Conservation (phyloP, 495 filamentous ascomycete species). For the Hyaloscypha finlandica region DNA sequence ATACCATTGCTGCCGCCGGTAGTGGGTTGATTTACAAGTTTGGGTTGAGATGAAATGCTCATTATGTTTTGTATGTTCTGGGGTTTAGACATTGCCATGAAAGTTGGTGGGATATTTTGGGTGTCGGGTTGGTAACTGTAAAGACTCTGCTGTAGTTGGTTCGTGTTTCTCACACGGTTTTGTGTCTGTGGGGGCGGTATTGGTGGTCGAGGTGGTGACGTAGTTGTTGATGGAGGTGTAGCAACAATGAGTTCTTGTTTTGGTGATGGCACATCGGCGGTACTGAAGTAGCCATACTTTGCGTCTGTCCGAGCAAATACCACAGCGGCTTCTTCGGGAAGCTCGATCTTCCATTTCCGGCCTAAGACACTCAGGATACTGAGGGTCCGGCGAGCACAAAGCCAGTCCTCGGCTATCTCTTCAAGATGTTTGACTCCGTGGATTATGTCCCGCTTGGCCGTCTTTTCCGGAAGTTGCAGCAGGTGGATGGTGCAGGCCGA, state of each 20-base stretch:
- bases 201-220: constrained; percentile 18
- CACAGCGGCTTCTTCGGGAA: constrained; percentile 78
- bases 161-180: constrained; percentile 9
- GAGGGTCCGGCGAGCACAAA: constrained; percentile 83
- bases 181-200: constrained; percentile 12
- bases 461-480: constrained; percentile 88
- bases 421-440: constrained; percentile 92
- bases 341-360: constrained; percentile 80
- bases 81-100: neutral
- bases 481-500: constrained; percentile 93
- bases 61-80: neutral
- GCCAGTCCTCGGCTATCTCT: constrained; percentile 95
- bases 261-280: constrained; percentile 57
- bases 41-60: neutral
- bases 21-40: neutral
- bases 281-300: constrained; percentile 54
- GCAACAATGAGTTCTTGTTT: constrained; percentile 26
- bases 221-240: constrained; percentile 22
- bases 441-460: constrained; percentile 81
- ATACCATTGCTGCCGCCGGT: neutral
- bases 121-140: constrained; percentile 23
- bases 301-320: constrained; percentile 68
- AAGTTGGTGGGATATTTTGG: neutral
- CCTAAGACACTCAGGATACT: constrained; percentile 84
- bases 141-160: constrained; percentile 23